These are phyloP conservation scores for Fusarium aywerte DNA, from an alignment of 2,329 filamentous ascomycete species.

Conservation along the genomic window DNA sequence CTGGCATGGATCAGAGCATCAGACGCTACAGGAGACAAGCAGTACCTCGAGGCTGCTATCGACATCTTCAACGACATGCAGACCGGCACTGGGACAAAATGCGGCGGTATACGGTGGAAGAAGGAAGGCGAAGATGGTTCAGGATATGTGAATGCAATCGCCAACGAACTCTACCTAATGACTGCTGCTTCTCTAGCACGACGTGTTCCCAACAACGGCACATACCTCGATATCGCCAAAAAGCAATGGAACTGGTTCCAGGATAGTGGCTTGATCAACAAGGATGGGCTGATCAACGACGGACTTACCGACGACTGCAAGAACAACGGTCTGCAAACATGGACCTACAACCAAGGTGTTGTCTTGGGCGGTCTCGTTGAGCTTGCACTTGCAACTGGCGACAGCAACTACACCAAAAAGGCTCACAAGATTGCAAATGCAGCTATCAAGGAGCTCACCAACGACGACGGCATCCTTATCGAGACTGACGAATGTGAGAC, in stretches of 20 bases:
- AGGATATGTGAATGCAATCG: slow-evolving; percentile 63
- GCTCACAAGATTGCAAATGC: slow-evolving; percentile 64
- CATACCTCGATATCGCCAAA: slow-evolving; percentile 62
- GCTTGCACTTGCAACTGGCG: slow-evolving; percentile 57
- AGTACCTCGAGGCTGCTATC: slow-evolving; percentile 65
- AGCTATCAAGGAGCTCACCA: slow-evolving; percentile 59
- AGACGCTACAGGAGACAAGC: slow-evolving; percentile 62
- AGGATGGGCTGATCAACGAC: slow-evolving; percentile 63
- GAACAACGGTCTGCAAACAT: slow-evolving; percentile 63
- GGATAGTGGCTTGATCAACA: slow-evolving; percentile 63
- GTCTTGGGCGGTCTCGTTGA: slow-evolving; percentile 66
- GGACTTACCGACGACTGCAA: slow-evolving; percentile 60
- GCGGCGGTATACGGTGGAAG: slow-evolving; percentile 67
- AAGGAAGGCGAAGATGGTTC: slow-evolving; percentile 54
- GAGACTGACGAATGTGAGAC: slow-evolving; percentile 53
- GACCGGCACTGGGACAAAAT: slow-evolving; percentile 58
- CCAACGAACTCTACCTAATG: slow-evolving; percentile 68
- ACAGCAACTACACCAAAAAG: slow-evolving; percentile 54
- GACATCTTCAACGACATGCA: slow-evolving; percentile 68
- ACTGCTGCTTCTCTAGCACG: slow-evolving; percentile 65
- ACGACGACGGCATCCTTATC: slow-evolving; percentile 59
- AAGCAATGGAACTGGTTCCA: slow-evolving; percentile 65
- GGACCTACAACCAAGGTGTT: slow-evolving; percentile 69
- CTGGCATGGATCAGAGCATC: slow-evolving; percentile 67
- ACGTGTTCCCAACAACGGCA: slow-evolving; percentile 54